These are phyloP conservation scores for Heliamphora ciliata DNA, from an alignment of 179 eudicot genomes.

Conservation along the genomic window DNA sequence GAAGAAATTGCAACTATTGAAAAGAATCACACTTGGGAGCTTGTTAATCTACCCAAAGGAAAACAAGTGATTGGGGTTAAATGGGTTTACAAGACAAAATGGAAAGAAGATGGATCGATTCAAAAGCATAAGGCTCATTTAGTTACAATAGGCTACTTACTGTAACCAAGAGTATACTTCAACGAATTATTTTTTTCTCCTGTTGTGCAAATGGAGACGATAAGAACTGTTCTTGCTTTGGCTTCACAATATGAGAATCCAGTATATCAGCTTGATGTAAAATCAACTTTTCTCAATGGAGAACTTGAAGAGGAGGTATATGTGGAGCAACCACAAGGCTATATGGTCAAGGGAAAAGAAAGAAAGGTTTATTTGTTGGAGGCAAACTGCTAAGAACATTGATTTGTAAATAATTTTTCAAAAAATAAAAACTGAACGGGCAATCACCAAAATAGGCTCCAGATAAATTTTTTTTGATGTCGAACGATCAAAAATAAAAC, in stretches of 20 bases:
- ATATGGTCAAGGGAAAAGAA: no score
- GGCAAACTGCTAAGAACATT: no score
- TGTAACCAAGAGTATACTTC: neutral
- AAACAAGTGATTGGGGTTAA: neutral
- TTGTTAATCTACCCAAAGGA: neutral
- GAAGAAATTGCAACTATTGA: neutral
- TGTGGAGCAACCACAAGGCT: no score
- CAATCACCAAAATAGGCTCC: no score
- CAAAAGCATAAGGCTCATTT: neutral
- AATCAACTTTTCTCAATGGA: neutral
- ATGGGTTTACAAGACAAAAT: neutral
- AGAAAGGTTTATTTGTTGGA: no score
- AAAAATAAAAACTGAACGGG: no score
- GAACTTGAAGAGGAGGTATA: no score
- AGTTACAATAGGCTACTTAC: neutral
- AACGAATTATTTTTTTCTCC: neutral
- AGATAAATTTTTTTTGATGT: no score
- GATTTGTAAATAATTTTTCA: no score
- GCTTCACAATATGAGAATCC: neutral
- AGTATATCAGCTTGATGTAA: neutral
- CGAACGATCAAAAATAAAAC: no score
- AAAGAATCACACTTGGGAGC: neutral
- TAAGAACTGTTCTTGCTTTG: neutral
- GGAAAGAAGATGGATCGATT: neutral
- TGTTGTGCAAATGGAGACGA: neutral